Percentiles rank a stretch among this genome's conserved stretches.
phyloP scores from a whole-genome alignment of 257 asterid genomes.

The Misopates orontium region DNA sequence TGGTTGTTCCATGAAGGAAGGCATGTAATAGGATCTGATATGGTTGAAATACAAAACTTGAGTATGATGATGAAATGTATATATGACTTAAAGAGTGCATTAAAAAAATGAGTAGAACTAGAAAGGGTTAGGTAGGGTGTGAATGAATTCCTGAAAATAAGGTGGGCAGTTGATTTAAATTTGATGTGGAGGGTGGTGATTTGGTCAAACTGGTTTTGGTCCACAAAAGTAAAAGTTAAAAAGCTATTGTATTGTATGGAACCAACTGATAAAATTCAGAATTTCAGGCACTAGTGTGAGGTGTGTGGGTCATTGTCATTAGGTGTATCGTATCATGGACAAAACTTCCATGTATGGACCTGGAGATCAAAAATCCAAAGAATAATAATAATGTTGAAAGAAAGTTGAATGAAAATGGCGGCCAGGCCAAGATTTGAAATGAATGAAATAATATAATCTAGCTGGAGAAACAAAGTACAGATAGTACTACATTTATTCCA shows the following conservation, averaged over 20 bases:
- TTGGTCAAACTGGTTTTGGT: slow-evolving; percentile 65
- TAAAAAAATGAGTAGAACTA: slow-evolving; percentile 1
- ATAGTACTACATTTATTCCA: slow-evolving; percentile 33
- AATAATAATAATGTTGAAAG: slow-evolving; percentile 11
- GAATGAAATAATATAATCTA: slow-evolving; percentile 31
- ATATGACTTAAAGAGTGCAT: neutral
- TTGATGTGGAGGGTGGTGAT: slow-evolving; percentile 35
- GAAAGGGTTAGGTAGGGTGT: slow-evolving; percentile 17
- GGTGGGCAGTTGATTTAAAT: slow-evolving; percentile 50
- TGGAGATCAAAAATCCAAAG: slow-evolving; percentile 22
- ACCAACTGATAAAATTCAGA: slow-evolving; percentile 48
- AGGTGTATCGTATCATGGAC: slow-evolving; percentile 31
- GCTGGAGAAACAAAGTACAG: slow-evolving; percentile 32
- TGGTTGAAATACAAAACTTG: slow-evolving; percentile 18
- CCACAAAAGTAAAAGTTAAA: slow-evolving; percentile 50
- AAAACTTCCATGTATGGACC: slow-evolving; percentile 29
- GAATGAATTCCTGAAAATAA: slow-evolving; percentile 44
- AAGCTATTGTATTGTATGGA: too few species aligned
- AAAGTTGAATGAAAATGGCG: slow-evolving; percentile 57
- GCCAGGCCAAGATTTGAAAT: slow-evolving; percentile 68
- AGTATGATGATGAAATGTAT: slow-evolving; percentile 13
- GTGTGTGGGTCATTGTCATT: neutral
- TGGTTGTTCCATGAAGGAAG: neutral
- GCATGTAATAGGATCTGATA: neutral
- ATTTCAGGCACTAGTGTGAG: slow-evolving; percentile 49